These are phyloP conservation scores for Mallotus repandus DNA, from an alignment of 441 rosid genomes.

Conservation along the genomic window DNA sequence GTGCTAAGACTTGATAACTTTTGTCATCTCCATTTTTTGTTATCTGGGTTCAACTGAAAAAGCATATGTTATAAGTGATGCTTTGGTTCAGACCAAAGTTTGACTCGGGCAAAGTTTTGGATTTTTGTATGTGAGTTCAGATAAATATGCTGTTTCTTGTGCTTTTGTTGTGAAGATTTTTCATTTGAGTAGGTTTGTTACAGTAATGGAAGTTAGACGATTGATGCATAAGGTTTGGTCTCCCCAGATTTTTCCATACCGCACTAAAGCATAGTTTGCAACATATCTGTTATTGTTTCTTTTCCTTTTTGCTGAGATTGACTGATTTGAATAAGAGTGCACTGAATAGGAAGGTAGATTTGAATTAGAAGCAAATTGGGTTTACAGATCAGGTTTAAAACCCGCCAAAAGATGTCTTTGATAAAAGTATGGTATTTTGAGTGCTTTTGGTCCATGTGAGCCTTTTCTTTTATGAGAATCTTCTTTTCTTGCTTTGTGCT, in stretches of 20 bases:
- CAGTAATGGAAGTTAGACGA: not conserved
- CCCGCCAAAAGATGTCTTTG: slow-evolving; percentile 45
- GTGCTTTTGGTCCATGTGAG: slow-evolving; percentile 55
- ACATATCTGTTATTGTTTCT: not conserved
- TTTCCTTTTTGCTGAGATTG: slow-evolving; percentile 28
- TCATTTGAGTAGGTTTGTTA: not conserved
- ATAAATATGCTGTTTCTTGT: not conserved
- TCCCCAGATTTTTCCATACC: not conserved
- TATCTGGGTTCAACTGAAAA: not conserved
- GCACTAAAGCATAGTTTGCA: not conserved
- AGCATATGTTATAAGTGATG: not conserved
- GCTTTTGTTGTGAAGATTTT: not conserved
- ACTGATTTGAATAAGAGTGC: slow-evolving; percentile 23
- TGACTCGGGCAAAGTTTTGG: not conserved
- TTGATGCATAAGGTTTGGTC: slow-evolving; percentile 1
- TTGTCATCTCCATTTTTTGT: not conserved
- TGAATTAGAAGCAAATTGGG: slow-evolving; percentile 24
- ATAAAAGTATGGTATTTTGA: slow-evolving; percentile 38
- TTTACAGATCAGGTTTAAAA: slow-evolving; percentile 24
- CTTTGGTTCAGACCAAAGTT: not conserved
- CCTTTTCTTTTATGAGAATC: slow-evolving; percentile 47
- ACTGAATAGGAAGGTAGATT: slow-evolving; percentile 15
- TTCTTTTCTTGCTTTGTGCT: slow-evolving; percentile 55
- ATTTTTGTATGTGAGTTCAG: not conserved
- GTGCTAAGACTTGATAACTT: not conserved